Evolutionary conservation across 192 early-diverging fungal species (phyloP).

Genomic region (Linnemannia hyalina): DNA sequence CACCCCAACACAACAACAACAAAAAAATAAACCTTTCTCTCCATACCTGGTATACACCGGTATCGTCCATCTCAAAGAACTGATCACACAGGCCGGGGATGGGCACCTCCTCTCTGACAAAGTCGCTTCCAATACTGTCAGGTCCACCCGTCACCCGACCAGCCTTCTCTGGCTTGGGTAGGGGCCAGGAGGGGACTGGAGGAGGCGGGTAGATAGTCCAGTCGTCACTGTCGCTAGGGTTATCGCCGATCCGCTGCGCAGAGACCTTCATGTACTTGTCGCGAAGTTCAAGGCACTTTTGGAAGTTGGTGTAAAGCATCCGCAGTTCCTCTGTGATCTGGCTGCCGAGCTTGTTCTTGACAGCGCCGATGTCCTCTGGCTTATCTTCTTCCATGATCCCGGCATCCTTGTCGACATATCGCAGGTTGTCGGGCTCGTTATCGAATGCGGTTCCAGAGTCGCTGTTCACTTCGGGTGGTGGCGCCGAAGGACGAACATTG

Average conservation of each 20-base stretch:
- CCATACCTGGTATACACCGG: conserved; percentile 76
- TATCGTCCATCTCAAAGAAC: conserved; percentile 64
- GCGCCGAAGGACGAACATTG: neutral
- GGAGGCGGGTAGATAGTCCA: conserved; percentile 93
- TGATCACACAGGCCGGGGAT: conserved; percentile 58
- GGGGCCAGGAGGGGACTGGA: conserved; percentile 77
- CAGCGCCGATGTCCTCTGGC: conserved; percentile 5
- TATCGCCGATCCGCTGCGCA: conserved; percentile 80
- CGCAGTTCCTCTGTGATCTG: conserved; percentile 74
- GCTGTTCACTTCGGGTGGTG: neutral
- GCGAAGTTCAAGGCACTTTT: conserved; percentile 82
- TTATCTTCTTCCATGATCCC: conserved; percentile 17
- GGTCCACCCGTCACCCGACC: conserved; percentile 48
- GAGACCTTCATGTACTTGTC: conserved; percentile 86
- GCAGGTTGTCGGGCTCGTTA: conserved; percentile 5
- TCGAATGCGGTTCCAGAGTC: conserved; percentile 1
- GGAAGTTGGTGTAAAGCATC: conserved; percentile 71
- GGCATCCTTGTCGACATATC: neutral
- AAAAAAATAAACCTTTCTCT: neutral
- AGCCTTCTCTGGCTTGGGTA: conserved; percentile 22
- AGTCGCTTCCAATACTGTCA: conserved; percentile 57
- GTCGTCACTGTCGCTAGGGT: conserved; percentile 82
- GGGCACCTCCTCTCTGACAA: conserved; percentile 53
- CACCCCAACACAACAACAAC: neutral
- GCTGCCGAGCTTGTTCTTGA: neutral